A percentile compares a stretch with the other conserved stretches of the same genome.
Evolutionary conservation across 2,329 filamentous ascomycete species (phyloP).

Genomic region (Epichloe hybrida): DNA sequence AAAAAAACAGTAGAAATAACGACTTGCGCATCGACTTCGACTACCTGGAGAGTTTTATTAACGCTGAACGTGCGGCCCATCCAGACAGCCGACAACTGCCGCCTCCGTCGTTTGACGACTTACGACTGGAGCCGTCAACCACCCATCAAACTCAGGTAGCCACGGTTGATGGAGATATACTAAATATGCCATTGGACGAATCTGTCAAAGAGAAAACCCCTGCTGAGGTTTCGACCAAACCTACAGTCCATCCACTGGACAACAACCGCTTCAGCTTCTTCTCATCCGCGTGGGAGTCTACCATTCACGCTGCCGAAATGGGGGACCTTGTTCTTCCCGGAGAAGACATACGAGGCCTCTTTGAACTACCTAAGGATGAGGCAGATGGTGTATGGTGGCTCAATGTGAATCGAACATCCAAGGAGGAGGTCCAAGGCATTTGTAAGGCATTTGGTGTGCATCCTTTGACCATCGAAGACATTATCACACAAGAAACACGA

Average conservation of each 20-base stretch:
- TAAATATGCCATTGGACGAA: conserved; percentile 37
- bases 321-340: conserved; percentile 80
- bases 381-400: conserved; percentile 93
- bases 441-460: conserved; percentile 94
- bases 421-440: conserved; percentile 75
- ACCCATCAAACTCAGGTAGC: conserved; percentile 24
- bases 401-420: conserved; percentile 79
- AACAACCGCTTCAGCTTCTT: conserved; percentile 91
- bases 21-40: conserved; percentile 85
- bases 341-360: conserved; percentile 79
- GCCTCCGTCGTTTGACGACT: conserved; percentile 18
- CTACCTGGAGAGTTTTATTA: conserved; percentile 82
- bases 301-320: conserved; percentile 79
- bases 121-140: conserved; percentile 16
- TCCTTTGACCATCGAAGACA: conserved; percentile 91
- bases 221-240: conserved; percentile 23
- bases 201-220: conserved; percentile 34
- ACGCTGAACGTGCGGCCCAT: conserved; percentile 38
- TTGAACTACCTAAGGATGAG: conserved; percentile 50
- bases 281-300: conserved; percentile 86
- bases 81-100: conserved; percentile 36
- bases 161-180: conserved; percentile 42
- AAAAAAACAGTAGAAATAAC: conserved; percentile 50
- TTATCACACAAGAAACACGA: conserved; percentile 84
- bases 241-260: conserved; percentile 32